Evolutionary conservation across 805 yeast species (phyloP), one percentile per base, ranked within the genome.

Genomic region (Metschnikowia lunata): DNA sequence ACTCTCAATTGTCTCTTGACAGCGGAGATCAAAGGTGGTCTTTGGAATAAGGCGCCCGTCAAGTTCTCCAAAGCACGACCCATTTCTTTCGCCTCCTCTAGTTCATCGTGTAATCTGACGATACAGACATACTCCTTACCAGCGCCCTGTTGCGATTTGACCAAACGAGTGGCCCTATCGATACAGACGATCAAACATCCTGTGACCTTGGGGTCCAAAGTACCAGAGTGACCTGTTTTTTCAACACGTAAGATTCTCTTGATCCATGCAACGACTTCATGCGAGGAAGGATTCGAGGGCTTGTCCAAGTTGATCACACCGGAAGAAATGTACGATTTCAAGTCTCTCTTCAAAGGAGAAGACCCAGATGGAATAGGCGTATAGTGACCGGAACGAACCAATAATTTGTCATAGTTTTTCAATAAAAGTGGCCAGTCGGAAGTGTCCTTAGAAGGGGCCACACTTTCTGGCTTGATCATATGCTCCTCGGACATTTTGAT

Each of bases 41-140:
- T 87, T 76, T 93, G 99, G 80, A 93, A 93, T 56, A 93, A 76
- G 50, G 99, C 99, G 75, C 99, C 99, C 48, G 99, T 93, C 63
- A 93, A 78, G 67, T 89, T 88, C 72, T 93, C 99, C 56, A 93
- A 76, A 26, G 87, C 75, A 61, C 95, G 83, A 43, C 83, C 88
- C 70, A 93, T 76, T 57, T 85, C 96, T 66, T 88, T 88, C 62
- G 86, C 93, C 57, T 89, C 96, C 56, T 86, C 82, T 55, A 93
- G 75, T 50, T 89, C 89, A 54, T 91, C 97, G 68, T 93, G 99
- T 60, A 93, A 77, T 76, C 98, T 83, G 47, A 88, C 93, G 56
- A 93, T 88, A 76, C 98, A 93, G 44, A 93, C 99, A 73, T 93
- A 93, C 82, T 93, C 99, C 69, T 93, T 93, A 79, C 99, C 99